Evolutionary conservation across 805 yeast species (phyloP).

Genomic region (Starmera amethionina): DNA sequence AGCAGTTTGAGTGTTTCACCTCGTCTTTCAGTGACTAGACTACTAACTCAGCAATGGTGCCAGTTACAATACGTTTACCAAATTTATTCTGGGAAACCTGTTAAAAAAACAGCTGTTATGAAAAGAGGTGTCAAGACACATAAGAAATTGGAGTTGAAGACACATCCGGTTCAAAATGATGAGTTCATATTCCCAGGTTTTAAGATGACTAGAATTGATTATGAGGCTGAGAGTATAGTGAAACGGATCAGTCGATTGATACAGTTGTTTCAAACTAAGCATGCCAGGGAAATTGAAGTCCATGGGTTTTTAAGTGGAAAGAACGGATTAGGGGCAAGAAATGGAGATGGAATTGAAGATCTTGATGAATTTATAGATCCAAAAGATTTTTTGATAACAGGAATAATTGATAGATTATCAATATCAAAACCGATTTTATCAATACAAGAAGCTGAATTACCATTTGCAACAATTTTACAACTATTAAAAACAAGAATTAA

Average conservation of each 20-base stretch:
- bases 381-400: conserved; percentile 41
- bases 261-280: conserved; percentile 33
- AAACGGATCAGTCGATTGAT: conserved; percentile 32
- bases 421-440: too few species aligned
- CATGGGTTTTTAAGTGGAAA: conserved; percentile 19
- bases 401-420: conserved; percentile 46
- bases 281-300: conserved; percentile 52
- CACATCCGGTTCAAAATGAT: conserved; percentile 26
- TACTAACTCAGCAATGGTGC: conserved; percentile 58
- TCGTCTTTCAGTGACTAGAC: conserved; percentile 48
- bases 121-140: conserved; percentile 39
- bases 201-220: conserved; percentile 6
- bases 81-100: conserved; percentile 34
- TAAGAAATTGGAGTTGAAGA: conserved; percentile 31
- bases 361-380: too few species aligned
- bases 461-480: too few species aligned
- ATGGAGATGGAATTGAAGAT: conserved; percentile 10
- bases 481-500: too few species aligned
- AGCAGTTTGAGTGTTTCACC: conserved; percentile 8
- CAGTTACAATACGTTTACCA: conserved; percentile 49
- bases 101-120: conserved; percentile 30
- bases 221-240: conserved; percentile 26
- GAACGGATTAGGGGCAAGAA: conserved; percentile 2
- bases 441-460: too few species aligned
- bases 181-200: too few species aligned